Evolutionary conservation across 345 rosid species (phyloP).

Genomic region (Salix purpurea): DNA sequence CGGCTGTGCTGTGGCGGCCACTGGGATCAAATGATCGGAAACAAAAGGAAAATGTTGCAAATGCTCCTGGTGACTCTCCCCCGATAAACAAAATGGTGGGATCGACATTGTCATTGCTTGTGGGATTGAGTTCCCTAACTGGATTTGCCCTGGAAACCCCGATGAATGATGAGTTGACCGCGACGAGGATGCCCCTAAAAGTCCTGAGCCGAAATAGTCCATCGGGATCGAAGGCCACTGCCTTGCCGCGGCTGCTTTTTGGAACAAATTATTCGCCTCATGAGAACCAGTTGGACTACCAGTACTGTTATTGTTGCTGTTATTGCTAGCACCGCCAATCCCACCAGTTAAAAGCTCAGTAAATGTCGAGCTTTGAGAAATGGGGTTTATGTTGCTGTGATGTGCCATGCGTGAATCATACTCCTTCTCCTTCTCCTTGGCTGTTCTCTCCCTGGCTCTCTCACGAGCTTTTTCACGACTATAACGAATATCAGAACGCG

Average conservation of each 20-base stretch:
- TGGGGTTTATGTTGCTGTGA: constrained; percentile 28
- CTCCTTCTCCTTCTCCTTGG: constrained; percentile 65
- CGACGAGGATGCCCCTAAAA: constrained; percentile 45
- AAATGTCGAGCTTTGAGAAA: constrained; percentile 56
- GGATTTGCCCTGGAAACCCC: constrained; percentile 47
- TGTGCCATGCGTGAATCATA: constrained; percentile 28
- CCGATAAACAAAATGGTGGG: constrained; percentile 35
- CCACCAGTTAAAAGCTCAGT: constrained; percentile 83
- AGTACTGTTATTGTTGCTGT: neutral
- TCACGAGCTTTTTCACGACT: constrained; percentile 69
- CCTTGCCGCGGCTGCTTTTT: constrained; percentile 35
- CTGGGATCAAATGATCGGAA: constrained; percentile 74
- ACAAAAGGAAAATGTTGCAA: constrained; percentile 65
- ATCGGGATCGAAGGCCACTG: constrained; percentile 56
- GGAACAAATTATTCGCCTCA: constrained; percentile 35
- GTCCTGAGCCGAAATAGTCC: constrained; percentile 60
- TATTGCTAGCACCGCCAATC: constrained; percentile 24
- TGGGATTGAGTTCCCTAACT: constrained; percentile 35
- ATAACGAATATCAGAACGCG: constrained; percentile 55
- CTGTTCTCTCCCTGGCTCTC: constrained; percentile 78
- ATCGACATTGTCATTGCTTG: constrained; percentile 31
- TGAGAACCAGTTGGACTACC: constrained; percentile 36
- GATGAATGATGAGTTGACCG: constrained; percentile 28
- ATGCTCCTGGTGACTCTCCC: constrained; percentile 40
- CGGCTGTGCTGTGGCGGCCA: constrained; percentile 35